These are phyloP conservation scores for Phlyctochytrium bullatum DNA, from an alignment of 192 early-diverging fungal genomes.

Conservation along the genomic window DNA sequence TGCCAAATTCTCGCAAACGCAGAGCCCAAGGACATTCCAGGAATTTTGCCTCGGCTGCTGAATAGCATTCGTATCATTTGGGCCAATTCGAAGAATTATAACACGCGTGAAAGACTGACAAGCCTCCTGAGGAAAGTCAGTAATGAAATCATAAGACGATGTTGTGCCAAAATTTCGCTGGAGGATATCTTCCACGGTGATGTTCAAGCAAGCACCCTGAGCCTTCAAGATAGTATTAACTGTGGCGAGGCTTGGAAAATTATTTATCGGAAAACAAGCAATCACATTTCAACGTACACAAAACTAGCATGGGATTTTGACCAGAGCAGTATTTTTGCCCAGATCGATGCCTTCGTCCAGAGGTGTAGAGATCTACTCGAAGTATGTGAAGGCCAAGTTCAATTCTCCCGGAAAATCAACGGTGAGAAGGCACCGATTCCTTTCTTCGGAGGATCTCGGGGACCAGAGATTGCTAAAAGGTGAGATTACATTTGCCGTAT, in stretches of 20 bases:
- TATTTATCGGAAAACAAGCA: slow-evolving; percentile 49
- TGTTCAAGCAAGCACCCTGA: slow-evolving; percentile 50
- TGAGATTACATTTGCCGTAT: slow-evolving; percentile 10
- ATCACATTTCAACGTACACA: slow-evolving; percentile 47
- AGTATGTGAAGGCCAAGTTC: slow-evolving; percentile 66
- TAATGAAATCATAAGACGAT: slow-evolving; percentile 63
- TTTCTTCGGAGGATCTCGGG: slow-evolving; percentile 57
- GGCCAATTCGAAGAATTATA: slow-evolving; percentile 62
- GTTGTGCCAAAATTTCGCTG: slow-evolving; percentile 57
- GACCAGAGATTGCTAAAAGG: slow-evolving; percentile 60
- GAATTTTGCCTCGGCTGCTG: slow-evolving; percentile 52
- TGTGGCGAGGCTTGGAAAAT: slow-evolving; percentile 63
- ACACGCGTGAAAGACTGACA: slow-evolving; percentile 60
- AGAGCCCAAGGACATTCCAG: slow-evolving; percentile 51
- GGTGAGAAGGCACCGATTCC: slow-evolving; percentile 61
- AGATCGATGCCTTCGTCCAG: slow-evolving; percentile 67
- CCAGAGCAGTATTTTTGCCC: slow-evolving; percentile 66
- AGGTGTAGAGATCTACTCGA: slow-evolving; percentile 59
- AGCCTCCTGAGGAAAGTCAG: slow-evolving; percentile 58
- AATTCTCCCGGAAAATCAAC: slow-evolving; percentile 58
- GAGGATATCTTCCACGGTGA: slow-evolving; percentile 69
- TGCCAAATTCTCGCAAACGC: slow-evolving; percentile 47
- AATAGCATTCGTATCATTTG: slow-evolving; percentile 60
- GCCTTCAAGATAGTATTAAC: slow-evolving; percentile 58
- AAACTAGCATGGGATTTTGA: slow-evolving; percentile 60